A percentile compares a stretch with the other conserved stretches of the same genome.
Evolutionary conservation across 2,329 filamentous ascomycete species (phyloP).

Genomic region (Calonectria pauciramosa): DNA sequence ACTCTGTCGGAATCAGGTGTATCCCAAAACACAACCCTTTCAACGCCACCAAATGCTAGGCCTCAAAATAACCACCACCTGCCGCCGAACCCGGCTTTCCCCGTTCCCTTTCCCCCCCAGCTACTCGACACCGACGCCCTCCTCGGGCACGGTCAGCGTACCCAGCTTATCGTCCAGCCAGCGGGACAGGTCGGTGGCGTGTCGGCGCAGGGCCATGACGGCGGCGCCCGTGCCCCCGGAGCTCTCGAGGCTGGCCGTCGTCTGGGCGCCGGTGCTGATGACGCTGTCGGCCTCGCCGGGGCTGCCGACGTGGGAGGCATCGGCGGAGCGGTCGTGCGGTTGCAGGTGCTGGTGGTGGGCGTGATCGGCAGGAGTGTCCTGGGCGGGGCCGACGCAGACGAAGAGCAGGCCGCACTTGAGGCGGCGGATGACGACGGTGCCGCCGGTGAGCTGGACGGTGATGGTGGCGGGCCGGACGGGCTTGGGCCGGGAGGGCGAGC

Average conservation of each 20-base stretch:
- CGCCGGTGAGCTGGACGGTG: slow-evolving; percentile 71
- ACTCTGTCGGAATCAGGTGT: slow-evolving; percentile 22
- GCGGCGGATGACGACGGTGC: slow-evolving; percentile 70
- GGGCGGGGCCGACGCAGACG: slow-evolving; percentile 68
- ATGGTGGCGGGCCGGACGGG: slow-evolving; percentile 59
- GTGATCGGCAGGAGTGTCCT: slow-evolving; percentile 40
- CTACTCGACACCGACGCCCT: slow-evolving; percentile 58
- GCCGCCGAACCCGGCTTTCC: neutral
- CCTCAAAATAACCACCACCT: slow-evolving; percentile 24
- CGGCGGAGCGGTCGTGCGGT: slow-evolving; percentile 43
- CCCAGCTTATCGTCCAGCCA: slow-evolving; percentile 74
- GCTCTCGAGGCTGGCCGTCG: slow-evolving; percentile 57
- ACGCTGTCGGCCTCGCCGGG: slow-evolving; percentile 63
- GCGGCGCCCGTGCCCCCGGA: slow-evolving; percentile 58
- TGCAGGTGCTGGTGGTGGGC: slow-evolving; percentile 26
- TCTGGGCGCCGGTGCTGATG: slow-evolving; percentile 59
- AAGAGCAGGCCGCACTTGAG: slow-evolving; percentile 73
- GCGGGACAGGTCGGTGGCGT: slow-evolving; percentile 70
- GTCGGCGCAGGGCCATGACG: slow-evolving; percentile 66
- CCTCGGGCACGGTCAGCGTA: slow-evolving; percentile 65
- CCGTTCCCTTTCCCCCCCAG: neutral
- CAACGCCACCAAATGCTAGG: slow-evolving; percentile 42
- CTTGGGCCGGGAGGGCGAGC: slow-evolving; percentile 29
- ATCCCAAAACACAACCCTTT: slow-evolving; percentile 30
- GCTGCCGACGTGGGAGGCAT: slow-evolving; percentile 53